Percentiles rank a stretch among this genome's conserved stretches.
These are phyloP conservation scores for Moricandia moricandioides DNA, from an alignment of 345 rosid genomes.

Conservation along the genomic window DNA sequence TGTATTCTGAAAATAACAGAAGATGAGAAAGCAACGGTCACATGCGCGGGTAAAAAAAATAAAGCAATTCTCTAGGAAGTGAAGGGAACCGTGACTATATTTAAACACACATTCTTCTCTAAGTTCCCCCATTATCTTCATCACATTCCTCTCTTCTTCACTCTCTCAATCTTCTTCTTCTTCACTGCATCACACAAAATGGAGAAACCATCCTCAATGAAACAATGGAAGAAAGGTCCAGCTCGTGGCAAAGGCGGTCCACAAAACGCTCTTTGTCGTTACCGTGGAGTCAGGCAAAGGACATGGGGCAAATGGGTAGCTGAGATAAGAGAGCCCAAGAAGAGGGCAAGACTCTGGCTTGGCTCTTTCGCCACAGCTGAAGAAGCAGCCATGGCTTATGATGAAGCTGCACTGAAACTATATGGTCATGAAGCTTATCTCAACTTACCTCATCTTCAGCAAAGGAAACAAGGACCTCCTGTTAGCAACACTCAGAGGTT, in stretches of 20 bases:
- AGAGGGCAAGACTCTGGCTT: constrained; percentile 79
- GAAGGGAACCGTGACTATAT: constrained; percentile 59
- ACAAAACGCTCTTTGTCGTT: constrained; percentile 73
- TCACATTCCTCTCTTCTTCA: constrained; percentile 38
- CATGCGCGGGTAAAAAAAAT: constrained; percentile 39
- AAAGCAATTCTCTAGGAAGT: constrained; percentile 25
- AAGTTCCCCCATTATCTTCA: constrained; percentile 31
- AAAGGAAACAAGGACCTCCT: constrained; percentile 19
- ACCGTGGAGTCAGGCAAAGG: constrained; percentile 86
- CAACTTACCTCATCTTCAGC: constrained; percentile 90
- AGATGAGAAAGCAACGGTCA: constrained; percentile 51
- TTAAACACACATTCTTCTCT: constrained; percentile 41
- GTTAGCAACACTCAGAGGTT: constrained; percentile 35
- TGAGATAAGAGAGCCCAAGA: constrained; percentile 93
- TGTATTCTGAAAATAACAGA: constrained; percentile 18
- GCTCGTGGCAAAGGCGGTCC: constrained; percentile 96
- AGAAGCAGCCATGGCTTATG: constrained; percentile 97
- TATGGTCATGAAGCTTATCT: constrained; percentile 84
- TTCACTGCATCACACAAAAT: constrained; percentile 21
- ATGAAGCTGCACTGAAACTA: constrained; percentile 69
- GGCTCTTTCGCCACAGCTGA: constrained; percentile 90
- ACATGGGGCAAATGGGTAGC: constrained; percentile 99
- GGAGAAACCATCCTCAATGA: constrained; percentile 52
- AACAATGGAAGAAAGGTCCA: constrained; percentile 94
- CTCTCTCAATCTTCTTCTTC: constrained; percentile 17